Evolutionary conservation across 192 early-diverging fungal species (phyloP), one percentile per base, ranked within the genome.

Genomic region (Rhizophagus sp.): DNA sequence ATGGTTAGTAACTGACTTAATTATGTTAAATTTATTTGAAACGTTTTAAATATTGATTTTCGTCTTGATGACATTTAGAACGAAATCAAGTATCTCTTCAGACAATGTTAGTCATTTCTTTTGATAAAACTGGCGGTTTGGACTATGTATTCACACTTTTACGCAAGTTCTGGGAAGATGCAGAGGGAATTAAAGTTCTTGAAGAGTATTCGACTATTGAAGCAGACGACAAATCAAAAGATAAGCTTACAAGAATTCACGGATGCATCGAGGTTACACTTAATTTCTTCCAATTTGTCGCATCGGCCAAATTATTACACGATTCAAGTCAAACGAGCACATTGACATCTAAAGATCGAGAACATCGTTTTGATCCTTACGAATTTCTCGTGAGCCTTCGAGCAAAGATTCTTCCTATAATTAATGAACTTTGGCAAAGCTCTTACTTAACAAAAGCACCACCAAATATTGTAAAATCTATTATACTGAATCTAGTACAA

Each of bases 301-400:
- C 88, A 19, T 95, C 95, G 27, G 86, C 87, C 64, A 93, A 94
- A 70, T 84, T 93, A 10, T 81, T 97, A 30, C 86, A 87, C 17
- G 94, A 96, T 66, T 94, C 94, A 19, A 89, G 94, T 9, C 88
- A 89, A 69, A 94, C 94, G 11, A 65, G 82, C 17, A 57, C 79
- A 0, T 75, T 95, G 24, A 83, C 77, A 13, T 83, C 83, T 11
- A 89, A 85, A 63, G 89, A 90, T 22, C 88, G 87, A 61, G 91
- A 93, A 81, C 86, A 80, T 70, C 82, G 82, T 22, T 97, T 96
- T 83, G 91, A 95, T 39, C 85, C 94, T 3, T 82, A 89, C 63
- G 90, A 92, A 41, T 92, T 92, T 84, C 75, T 96, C 3, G 85
- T 93, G 1, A 79, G 87, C 0, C 73, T 96, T 41, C 88, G 95